Conservation (phyloP, 2,329 filamentous ascomycete species). For the Arthroderma sp. region DNA sequence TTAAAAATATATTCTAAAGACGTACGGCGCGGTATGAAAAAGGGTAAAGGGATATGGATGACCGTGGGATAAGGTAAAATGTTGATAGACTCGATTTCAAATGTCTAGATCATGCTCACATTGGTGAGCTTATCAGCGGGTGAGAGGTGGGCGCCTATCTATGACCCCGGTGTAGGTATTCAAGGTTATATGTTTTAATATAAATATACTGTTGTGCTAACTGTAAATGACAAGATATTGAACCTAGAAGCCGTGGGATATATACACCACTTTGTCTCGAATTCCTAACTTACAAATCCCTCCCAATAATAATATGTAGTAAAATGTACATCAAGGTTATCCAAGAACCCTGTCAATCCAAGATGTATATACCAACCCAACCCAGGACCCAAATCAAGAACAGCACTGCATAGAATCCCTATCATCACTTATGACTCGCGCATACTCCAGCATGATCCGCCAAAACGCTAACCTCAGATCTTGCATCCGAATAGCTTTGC, state of each 20-base stretch:
- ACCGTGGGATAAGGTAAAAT: not conserved
- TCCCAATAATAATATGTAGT: not conserved
- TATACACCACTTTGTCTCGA: not conserved
- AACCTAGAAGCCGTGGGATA: not conserved
- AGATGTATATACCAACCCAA: not conserved
- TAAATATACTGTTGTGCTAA: not conserved
- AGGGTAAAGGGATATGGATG: not conserved
- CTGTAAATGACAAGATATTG: not conserved
- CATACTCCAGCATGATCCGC: slow-evolving; percentile 46
- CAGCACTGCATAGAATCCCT: slow-evolving; percentile 3
- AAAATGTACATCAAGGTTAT: not conserved
- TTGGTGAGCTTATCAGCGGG: not conserved
- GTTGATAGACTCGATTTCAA: not conserved
- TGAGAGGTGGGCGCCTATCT: not conserved
- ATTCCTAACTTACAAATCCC: not conserved
- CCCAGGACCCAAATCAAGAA: not conserved
- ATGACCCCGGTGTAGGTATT: not conserved
- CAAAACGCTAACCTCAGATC: slow-evolving; percentile 52
- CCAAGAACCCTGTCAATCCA: not conserved
- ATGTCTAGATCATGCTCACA: not conserved
- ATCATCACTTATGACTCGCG: slow-evolving; percentile 6
- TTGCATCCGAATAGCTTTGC: slow-evolving; percentile 42
- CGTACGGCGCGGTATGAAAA: not conserved
- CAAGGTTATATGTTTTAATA: not conserved
- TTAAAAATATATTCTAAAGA: not conserved